Evolutionary conservation across 768 basidiomycete species (phyloP), one percentile per base, ranked within the genome.

Genomic region (Sarcodon sp.): DNA sequence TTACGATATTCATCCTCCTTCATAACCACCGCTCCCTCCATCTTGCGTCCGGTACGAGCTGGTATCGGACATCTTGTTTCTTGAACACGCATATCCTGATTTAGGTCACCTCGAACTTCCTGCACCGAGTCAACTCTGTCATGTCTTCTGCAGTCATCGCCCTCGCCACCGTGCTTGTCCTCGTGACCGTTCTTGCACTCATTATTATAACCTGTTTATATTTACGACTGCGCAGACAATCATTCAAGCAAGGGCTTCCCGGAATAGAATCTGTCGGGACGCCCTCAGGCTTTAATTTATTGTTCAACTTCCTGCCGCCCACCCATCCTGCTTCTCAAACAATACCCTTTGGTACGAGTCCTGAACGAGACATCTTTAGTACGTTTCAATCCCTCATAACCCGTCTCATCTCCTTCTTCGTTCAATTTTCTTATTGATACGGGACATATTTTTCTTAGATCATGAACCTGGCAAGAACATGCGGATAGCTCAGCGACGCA

Each of bases 401-500:
- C 4, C 4, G 4, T 27, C 21, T 27, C 21, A 27, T 13, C 16
- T 13, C 8, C 16, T 2, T 3, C 2, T 41, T 15, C 27, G 39
- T 15, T 2, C 15, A 15, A 7, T 13, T 41, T 27, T 16, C 4
- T 4, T 4, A 27, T 13, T 41, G 7, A 41, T 11, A 13, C 27
- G 37, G 18, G 13, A 3, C 37, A 18, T 18, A 27, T 27, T 16
- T n/a, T 27, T 4, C 27, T 7, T 48, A 79, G 77, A 66, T 34
- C 75, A 74, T 53, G 68, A 59, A 15, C 75, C 76, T 0, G 76
- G 76, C 10, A 58, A 64, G 49, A 71, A 73, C 57, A 79, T 80
- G 77, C 76, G 77, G 16, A 71, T 77, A 35, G 77, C 77, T 1
- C 59, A 64, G 38, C 69, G 76, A 43, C 65, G 71, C 38, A 61